Percentiles rank a stretch among this genome's conserved stretches.
Evolutionary conservation across 106 monocot species (phyloP).

Genomic region (Gastrodia elata): DNA sequence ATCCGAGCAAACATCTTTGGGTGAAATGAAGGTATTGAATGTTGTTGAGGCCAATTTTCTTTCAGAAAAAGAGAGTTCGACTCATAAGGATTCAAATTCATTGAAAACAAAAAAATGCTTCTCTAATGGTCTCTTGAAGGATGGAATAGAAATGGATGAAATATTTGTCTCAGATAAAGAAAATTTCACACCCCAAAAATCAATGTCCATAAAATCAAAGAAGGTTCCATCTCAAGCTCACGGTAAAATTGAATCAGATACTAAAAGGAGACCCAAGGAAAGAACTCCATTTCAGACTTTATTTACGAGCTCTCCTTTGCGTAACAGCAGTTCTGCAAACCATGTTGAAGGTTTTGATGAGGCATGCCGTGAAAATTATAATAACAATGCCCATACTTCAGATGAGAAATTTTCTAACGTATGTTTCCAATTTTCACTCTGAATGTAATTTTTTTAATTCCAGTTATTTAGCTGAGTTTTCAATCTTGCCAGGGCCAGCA

Average conservation of each 20-base stretch:
- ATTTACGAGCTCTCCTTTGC: conserved; percentile 19
- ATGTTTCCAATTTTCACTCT: background rate
- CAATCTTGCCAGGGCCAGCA: conserved; percentile 13
- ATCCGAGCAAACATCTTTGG: background rate
- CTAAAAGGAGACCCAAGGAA: conserved; percentile 17
- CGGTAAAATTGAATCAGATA: conserved; percentile 16
- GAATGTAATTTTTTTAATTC: background rate
- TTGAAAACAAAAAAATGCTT: background rate
- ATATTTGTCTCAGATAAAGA: conserved; percentile 21
- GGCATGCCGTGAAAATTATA: background rate
- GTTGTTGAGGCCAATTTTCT: conserved; percentile 2
- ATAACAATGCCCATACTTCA: background rate
- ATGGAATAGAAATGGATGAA: conserved; percentile 3
- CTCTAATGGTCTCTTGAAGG: background rate
- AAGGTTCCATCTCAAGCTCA: conserved; percentile 8
- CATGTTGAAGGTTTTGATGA: background rate
- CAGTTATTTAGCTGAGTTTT: background rate
- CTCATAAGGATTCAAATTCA: conserved; percentile 8
- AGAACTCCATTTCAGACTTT: conserved; percentile 34
- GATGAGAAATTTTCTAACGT: background rate
- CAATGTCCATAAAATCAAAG: conserved; percentile 10
- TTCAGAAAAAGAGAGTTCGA: conserved; percentile 30
- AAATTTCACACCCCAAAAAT: conserved; percentile 20
- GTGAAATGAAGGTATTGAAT: conserved; percentile 1
- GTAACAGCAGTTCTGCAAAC: conserved; percentile 3